Evolutionary conservation across 306 rosid genomes (phyloP).

Genomic region (Medicago ruthenica): DNA sequence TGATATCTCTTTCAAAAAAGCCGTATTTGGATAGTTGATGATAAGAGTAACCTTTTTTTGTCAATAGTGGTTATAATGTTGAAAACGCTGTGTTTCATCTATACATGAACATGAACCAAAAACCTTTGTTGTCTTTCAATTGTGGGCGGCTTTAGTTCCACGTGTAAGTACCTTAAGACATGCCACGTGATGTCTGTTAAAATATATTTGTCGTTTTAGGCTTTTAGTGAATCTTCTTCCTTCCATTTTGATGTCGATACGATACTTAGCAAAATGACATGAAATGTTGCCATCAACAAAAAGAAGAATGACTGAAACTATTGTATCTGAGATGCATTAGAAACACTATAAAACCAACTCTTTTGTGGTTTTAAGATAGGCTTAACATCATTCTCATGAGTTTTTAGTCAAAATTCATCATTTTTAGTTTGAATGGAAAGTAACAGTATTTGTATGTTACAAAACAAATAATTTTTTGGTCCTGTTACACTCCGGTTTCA

Average conservation of each 20-base stretch:
- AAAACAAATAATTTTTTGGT: neutral
- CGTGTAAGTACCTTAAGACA: constrained; percentile 36
- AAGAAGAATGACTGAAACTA: constrained; percentile 51
- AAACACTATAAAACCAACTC: constrained; percentile 1
- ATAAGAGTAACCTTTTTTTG: constrained; percentile 39
- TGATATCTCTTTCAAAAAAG: constrained; percentile 43
- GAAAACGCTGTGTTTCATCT: constrained; percentile 5
- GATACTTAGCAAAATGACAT: constrained; percentile 49
- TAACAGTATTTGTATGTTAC: constrained; percentile 41
- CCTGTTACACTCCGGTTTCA: neutral
- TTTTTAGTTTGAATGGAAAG: constrained; percentile 44
- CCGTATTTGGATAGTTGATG: constrained; percentile 37
- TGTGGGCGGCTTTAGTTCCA: constrained; percentile 43
- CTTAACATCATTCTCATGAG: constrained; percentile 52
- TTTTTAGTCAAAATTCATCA: constrained; percentile 46
- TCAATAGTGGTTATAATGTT: constrained; percentile 51
- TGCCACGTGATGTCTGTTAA: constrained; percentile 46
- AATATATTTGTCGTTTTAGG: constrained; percentile 46
- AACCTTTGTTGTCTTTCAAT: constrained; percentile 39
- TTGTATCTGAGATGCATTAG: constrained; percentile 32
- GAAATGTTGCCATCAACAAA: constrained; percentile 50
- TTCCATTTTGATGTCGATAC: constrained; percentile 40
- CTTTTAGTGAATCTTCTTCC: constrained; percentile 41
- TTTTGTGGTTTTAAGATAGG: constrained; percentile 57
- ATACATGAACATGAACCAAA: constrained; percentile 31